Percentiles rank a stretch among this genome's conserved stretches.
These are phyloP conservation scores for Pisolithus marmoratus DNA, from an alignment of 768 basidiomycete species.

Conservation along the genomic window DNA sequence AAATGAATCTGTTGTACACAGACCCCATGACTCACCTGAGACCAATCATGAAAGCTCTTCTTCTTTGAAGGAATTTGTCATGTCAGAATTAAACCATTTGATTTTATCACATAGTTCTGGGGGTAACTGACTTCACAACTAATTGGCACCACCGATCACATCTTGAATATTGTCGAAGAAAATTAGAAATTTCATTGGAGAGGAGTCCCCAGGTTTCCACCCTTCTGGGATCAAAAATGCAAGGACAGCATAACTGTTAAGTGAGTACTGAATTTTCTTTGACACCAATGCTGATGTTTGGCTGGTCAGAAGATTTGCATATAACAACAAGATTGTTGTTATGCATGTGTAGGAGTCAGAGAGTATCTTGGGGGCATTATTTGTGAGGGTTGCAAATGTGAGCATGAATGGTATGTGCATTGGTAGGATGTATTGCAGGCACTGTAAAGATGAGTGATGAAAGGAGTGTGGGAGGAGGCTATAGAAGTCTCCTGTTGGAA, in stretches of 20 bases:
- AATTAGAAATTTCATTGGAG: slow-evolving; percentile 15
- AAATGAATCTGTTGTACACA: slow-evolving; percentile 28
- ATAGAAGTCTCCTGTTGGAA: too few species aligned
- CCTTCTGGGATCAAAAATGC: slow-evolving; percentile 12
- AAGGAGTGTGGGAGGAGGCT: too few species aligned
- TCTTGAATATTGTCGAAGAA: slow-evolving; percentile 25
- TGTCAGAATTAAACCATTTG: slow-evolving; percentile 19
- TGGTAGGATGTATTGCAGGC: slow-evolving; percentile 10
- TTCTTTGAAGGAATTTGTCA: slow-evolving; percentile 15
- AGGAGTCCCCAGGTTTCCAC: not conserved
- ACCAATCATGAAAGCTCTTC: slow-evolving; percentile 5
- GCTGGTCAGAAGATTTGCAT: slow-evolving; percentile 24
- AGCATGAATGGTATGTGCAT: slow-evolving; percentile 7
- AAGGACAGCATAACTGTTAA: slow-evolving; percentile 19
- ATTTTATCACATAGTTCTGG: slow-evolving; percentile 10
- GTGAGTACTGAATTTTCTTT: slow-evolving; percentile 7
- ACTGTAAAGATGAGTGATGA: too few species aligned
- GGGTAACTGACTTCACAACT: slow-evolving; percentile 10
- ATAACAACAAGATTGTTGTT: slow-evolving; percentile 8
- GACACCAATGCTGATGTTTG: slow-evolving; percentile 28
- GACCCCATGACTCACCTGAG: slow-evolving; percentile 18
- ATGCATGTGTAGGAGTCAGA: slow-evolving; percentile 17
- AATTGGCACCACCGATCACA: slow-evolving; percentile 6
- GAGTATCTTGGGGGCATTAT: not conserved
- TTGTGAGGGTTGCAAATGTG: slow-evolving; percentile 15